Percentiles rank a stretch among this genome's conserved stretches.
Conservation (phyloP, 2,329 filamentous ascomycete species). For the Claviceps pazoutovae region DNA sequence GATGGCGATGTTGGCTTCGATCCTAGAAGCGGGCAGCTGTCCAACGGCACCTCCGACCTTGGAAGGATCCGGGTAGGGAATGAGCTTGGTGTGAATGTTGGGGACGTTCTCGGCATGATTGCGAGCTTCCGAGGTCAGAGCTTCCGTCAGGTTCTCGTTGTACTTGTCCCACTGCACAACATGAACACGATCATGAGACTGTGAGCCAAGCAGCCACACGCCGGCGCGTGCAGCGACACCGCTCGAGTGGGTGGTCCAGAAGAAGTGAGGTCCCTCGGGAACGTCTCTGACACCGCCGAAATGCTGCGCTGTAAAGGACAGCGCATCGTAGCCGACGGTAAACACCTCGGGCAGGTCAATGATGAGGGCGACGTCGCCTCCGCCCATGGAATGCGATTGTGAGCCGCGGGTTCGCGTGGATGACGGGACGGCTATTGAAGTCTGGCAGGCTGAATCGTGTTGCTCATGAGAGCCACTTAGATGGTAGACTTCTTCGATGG, state of each 20-base stretch:
- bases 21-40: conserved; percentile 9
- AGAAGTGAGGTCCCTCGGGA: conserved; percentile 41
- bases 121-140: conserved; percentile 29
- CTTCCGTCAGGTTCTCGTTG: conserved; percentile 39
- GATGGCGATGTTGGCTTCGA: conserved; percentile 21
- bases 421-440: neutral
- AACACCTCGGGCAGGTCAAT: conserved; percentile 36
- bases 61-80: conserved; percentile 29
- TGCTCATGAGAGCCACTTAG: neutral
- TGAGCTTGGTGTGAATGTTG: conserved; percentile 25
- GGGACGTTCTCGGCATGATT: conserved; percentile 29
- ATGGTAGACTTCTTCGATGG: conserved; percentile 1
- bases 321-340: conserved; percentile 38
- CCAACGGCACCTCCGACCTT: conserved; percentile 9
- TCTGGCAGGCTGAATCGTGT: neutral
- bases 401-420: conserved; percentile 5
- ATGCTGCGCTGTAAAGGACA: conserved; percentile 31
- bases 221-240: conserved; percentile 37
- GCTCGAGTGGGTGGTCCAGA: conserved; percentile 40
- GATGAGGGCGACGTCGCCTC: conserved; percentile 38
- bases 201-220: conserved; percentile 38
- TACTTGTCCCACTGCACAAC: conserved; percentile 42
- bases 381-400: conserved; percentile 17
- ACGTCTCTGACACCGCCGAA: conserved; percentile 42
- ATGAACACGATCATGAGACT: conserved; percentile 20